phyloP scores from a whole-genome alignment of 257 asterid species.

The Petunia axillaris region DNA sequence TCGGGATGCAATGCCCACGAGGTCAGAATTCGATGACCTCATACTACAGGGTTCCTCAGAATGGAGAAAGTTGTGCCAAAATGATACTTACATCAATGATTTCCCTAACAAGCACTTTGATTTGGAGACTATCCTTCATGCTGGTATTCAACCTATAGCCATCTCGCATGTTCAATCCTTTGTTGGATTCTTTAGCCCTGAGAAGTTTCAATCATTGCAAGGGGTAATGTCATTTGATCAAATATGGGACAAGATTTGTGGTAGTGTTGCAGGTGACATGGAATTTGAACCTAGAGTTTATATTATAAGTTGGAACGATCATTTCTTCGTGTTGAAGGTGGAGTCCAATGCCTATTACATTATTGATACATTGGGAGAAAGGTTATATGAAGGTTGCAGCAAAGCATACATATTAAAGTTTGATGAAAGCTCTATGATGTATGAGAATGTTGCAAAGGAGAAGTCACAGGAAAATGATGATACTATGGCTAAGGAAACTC shows the following conservation, averaged over 20 bases:
- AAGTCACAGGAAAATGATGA: not conserved
- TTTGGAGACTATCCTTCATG: conserved; percentile 66
- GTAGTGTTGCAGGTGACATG: conserved; percentile 16
- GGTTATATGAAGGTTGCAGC: conserved; percentile 68
- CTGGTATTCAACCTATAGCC: conserved; percentile 52
- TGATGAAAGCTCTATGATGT: conserved; percentile 47
- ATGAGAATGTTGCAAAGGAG: conserved; percentile 17
- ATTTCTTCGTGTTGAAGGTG: conserved; percentile 69
- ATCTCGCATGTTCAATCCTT: conserved; percentile 55
- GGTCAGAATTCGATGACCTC: conserved; percentile 55
- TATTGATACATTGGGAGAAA: conserved; percentile 73
- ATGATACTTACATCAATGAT: conserved; percentile 36
- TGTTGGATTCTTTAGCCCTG: conserved; percentile 74
- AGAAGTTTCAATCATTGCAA: conserved; percentile 51
- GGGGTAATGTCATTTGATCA: conserved; percentile 73
- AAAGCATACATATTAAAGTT: conserved; percentile 66
- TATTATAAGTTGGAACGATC: conserved; percentile 83
- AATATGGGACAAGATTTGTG: conserved; percentile 55
- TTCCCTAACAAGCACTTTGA: conserved; percentile 81
- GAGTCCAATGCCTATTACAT: conserved; percentile 57
- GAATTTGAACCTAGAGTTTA: conserved; percentile 46
- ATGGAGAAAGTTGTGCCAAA: conserved; percentile 68
- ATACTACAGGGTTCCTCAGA: conserved; percentile 70
- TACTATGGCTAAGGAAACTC: conserved; percentile 19
- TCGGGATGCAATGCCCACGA: conserved; percentile 46